phyloP scores from a whole-genome alignment of 805 yeast genomes.

The Metschnikowia matae region DNA sequence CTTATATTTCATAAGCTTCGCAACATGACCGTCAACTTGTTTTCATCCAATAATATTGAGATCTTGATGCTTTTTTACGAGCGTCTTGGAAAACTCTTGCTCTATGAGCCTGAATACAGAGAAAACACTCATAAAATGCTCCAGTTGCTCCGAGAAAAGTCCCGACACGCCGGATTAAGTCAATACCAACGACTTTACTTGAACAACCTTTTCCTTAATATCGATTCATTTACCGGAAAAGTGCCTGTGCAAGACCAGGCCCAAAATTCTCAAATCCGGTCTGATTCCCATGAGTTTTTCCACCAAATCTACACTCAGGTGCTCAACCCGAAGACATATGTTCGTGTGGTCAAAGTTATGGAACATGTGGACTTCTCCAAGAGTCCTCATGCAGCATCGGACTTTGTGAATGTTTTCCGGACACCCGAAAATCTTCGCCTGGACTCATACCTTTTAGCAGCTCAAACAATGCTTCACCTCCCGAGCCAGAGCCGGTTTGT shows the following conservation, averaged over 20 bases:
- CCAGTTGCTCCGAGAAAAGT: constrained; percentile 46
- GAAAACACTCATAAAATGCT: constrained; percentile 63
- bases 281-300: constrained; percentile 12
- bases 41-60: constrained; percentile 60
- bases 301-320: constrained; percentile 12
- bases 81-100: constrained; percentile 61
- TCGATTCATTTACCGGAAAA: constrained; percentile 41
- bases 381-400: constrained; percentile 28
- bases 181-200: constrained; percentile 57
- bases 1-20: constrained; percentile 71
- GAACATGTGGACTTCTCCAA: constrained; percentile 44
- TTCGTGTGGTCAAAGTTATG: constrained; percentile 4
- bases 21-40: constrained; percentile 48
- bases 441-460: constrained; percentile 49
- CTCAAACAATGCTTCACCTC: constrained; percentile 38
- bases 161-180: constrained; percentile 46
- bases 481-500: constrained; percentile 36
- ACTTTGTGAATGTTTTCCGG: constrained; percentile 42
- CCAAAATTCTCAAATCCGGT: background rate
- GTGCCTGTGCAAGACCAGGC: constrained; percentile 1
- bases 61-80: constrained; percentile 69
- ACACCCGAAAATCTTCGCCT: constrained; percentile 60
- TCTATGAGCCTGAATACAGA: constrained; percentile 52
- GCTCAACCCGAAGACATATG: constrained; percentile 2
- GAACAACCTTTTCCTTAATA: constrained; percentile 48